Conservation (phyloP, 129 eudicot genomes). For the Dittrichia graveolens region DNA sequence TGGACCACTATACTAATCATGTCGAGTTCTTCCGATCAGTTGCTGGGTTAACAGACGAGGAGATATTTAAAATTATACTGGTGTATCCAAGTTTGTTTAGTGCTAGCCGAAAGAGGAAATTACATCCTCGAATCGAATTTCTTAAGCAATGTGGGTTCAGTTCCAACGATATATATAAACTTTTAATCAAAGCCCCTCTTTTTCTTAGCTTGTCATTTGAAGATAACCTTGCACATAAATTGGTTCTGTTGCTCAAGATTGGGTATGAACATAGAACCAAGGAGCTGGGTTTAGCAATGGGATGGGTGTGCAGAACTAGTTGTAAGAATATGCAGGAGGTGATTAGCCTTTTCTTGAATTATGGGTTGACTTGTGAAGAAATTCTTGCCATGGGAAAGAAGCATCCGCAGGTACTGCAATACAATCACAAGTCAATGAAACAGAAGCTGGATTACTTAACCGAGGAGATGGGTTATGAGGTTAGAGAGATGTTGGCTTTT, state of each 20-base stretch:
- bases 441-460: conserved; percentile 79
- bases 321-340: conserved; percentile 82
- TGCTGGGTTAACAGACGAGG: conserved; percentile 68
- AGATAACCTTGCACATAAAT: conserved; percentile 68
- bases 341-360: conserved; percentile 70
- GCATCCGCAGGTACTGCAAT: conserved; percentile 88
- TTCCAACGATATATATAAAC: conserved; percentile 66
- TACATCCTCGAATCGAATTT: conserved; percentile 74
- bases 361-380: conserved; percentile 78
- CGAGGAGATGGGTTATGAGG: conserved; percentile 88
- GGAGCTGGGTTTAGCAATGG: conserved; percentile 91
- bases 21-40: conserved; percentile 71
- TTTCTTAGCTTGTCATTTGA: conserved; percentile 77
- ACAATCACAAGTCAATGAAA: conserved; percentile 73
- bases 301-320: conserved; percentile 89
- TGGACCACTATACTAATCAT: conserved; percentile 67
- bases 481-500: conserved; percentile 73
- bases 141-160: conserved; percentile 84
- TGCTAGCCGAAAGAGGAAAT: conserved; percentile 72
- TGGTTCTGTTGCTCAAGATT: conserved; percentile 69
- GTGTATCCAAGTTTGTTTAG: conserved; percentile 82
- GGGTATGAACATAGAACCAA: conserved; percentile 68
- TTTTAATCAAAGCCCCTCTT: conserved; percentile 77
- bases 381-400: conserved; percentile 84
- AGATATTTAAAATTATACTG: conserved; percentile 72